A percentile compares a stretch with the other conserved stretches of the same genome.
Evolutionary conservation across 2,329 filamentous ascomycete species (phyloP).

Genomic region (Drechslera avenae): DNA sequence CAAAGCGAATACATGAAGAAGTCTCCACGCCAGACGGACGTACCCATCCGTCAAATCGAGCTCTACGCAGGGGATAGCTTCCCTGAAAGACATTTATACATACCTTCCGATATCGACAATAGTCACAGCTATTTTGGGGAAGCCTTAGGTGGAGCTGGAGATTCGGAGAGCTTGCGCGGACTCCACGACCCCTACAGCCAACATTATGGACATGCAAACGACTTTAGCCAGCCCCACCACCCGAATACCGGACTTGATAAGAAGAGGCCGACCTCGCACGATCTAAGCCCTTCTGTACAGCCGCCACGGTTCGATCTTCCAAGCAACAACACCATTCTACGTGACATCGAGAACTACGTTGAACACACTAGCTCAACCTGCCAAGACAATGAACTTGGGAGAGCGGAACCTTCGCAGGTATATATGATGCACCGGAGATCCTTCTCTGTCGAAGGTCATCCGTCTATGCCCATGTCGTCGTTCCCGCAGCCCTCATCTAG

Average conservation of each 20-base stretch:
- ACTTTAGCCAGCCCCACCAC: constrained; percentile 16
- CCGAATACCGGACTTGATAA: constrained; percentile 8
- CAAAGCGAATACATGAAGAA: constrained; percentile 20
- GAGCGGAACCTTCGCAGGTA: neutral
- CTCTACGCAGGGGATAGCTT: neutral
- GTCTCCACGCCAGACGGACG: constrained; percentile 5
- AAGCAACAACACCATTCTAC: constrained; percentile 13
- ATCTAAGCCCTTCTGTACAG: constrained; percentile 3
- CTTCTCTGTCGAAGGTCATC: constrained; percentile 3
- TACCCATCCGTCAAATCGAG: constrained; percentile 2
- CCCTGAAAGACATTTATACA: neutral
- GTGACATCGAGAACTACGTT: constrained; percentile 18
- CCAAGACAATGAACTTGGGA: constrained; percentile 2
- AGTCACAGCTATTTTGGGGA: constrained; percentile 3
- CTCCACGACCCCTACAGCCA: constrained; percentile 2
- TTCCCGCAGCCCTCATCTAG: constrained; percentile 4
- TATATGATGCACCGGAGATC: constrained; percentile 20
- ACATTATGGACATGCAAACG: constrained; percentile 19
- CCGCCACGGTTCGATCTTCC: constrained; percentile 3
- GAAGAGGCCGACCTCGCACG: constrained; percentile 9
- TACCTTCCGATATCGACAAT: neutral
- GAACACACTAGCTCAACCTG: constrained; percentile 14
- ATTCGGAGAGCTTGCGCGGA: constrained; percentile 6
- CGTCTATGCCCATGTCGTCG: constrained; percentile 10
- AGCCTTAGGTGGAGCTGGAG: neutral